Conservation (phyloP, 768 basidiomycete species). For the Dendrothele bispora region DNA sequence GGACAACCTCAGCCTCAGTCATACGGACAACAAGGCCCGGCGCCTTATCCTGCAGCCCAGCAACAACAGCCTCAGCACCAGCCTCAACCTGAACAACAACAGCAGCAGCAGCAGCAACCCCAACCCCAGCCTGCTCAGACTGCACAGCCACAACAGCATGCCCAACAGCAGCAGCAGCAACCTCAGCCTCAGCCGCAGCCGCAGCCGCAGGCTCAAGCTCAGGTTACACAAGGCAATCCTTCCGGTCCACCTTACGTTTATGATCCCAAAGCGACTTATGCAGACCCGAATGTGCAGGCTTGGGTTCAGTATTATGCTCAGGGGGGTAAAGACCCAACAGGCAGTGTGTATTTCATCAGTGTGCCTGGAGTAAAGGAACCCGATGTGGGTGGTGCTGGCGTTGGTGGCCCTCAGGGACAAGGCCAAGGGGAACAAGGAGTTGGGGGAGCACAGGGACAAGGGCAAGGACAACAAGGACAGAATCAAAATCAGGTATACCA, state of each 20-base stretch:
- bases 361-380: slow-evolving; percentile 71
- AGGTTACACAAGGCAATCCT: background rate
- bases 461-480: background rate
- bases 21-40: slow-evolving; percentile 39
- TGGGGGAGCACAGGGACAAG: background rate
- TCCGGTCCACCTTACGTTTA: slow-evolving; percentile 44
- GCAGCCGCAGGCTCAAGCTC: slow-evolving; percentile 21
- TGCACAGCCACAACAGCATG: slow-evolving; percentile 23
- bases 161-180: slow-evolving; percentile 25
- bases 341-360: slow-evolving; percentile 78
- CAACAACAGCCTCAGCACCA: slow-evolving; percentile 23
- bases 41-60: slow-evolving; percentile 32
- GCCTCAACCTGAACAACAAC: slow-evolving; percentile 25
- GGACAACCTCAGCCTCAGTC: slow-evolving; percentile 16
- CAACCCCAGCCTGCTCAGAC: slow-evolving; percentile 22
- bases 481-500: background rate
- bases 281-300: slow-evolving; percentile 80
- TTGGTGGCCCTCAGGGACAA: slow-evolving; percentile 1
- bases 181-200: slow-evolving; percentile 32
- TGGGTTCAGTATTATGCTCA: slow-evolving; percentile 87
- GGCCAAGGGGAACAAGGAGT: background rate
- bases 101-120: slow-evolving; percentile 10
- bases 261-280: slow-evolving; percentile 66
- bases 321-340: slow-evolving; percentile 72
- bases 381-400: slow-evolving; percentile 17